A percentile compares a stretch with the other conserved stretches of the same genome.
Evolutionary conservation across 345 rosid genomes (phyloP).

Genomic region (Moricandia moricandioides): DNA sequence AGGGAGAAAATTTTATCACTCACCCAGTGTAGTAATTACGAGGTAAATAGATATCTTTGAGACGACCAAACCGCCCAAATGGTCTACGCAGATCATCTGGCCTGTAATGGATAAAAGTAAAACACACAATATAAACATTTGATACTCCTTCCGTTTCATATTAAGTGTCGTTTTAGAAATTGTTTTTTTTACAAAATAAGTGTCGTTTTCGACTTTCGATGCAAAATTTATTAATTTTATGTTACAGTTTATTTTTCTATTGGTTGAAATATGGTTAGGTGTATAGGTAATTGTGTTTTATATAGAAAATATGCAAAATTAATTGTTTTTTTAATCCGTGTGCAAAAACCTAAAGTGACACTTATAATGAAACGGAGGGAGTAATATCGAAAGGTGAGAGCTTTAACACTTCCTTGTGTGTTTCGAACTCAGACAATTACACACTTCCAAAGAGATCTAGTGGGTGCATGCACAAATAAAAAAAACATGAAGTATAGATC

Average conservation of each 20-base stretch:
- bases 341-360: too few relatives aligned
- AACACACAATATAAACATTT: background rate
- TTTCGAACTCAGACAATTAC: background rate
- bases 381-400: slow-evolving; percentile 1
- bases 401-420: background rate
- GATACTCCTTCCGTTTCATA: too few relatives aligned
- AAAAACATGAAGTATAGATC: background rate
- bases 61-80: slow-evolving; percentile 75
- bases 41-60: slow-evolving; percentile 88
- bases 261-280: too few relatives aligned
- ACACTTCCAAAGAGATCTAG: background rate
- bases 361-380: too few relatives aligned
- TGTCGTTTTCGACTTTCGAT: too few relatives aligned
- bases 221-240: too few relatives aligned
- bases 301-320: too few relatives aligned
- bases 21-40: slow-evolving; percentile 88
- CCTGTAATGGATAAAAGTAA: slow-evolving; percentile 49
- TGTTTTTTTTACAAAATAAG: too few relatives aligned
- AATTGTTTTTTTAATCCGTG: too few relatives aligned
- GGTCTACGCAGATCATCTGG: slow-evolving; percentile 78
- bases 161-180: too few relatives aligned
- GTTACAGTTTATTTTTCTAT: too few relatives aligned
- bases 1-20: slow-evolving; percentile 12
- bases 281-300: too few relatives aligned
- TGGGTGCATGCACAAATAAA: background rate